Conservation (phyloP, 2,329 filamentous ascomycete species). For the Colletotrichum paranaense region DNA sequence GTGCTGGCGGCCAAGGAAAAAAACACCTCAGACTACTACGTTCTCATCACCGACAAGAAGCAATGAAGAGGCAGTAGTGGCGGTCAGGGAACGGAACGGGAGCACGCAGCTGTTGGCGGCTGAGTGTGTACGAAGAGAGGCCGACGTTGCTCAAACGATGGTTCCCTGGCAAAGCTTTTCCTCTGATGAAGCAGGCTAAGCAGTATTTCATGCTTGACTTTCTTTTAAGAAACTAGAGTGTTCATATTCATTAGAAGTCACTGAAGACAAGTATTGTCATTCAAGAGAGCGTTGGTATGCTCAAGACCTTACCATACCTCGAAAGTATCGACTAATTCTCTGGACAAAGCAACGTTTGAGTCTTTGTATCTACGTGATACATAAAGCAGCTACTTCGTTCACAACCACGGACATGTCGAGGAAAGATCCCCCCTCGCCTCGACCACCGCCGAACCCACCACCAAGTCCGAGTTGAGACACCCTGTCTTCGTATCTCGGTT, state of each 20-base stretch:
- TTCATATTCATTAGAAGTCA: neutral
- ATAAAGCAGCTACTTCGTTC: neutral
- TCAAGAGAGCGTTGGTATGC: neutral
- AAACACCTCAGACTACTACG: neutral
- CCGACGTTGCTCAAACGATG: conserved; percentile 9
- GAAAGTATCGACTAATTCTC: neutral
- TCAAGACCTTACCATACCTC: neutral
- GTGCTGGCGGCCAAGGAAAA: conserved; percentile 8
- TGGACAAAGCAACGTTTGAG: neutral
- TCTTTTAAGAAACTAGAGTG: neutral
- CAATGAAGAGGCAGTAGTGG: conserved; percentile 29
- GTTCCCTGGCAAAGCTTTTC: neutral
- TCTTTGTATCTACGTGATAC: too few relatives aligned
- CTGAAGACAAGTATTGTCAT: neutral
- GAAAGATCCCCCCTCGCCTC: conserved; percentile 50
- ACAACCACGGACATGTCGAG: conserved; percentile 43
- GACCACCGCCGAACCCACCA: conserved; percentile 49
- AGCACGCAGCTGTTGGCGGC: conserved; percentile 18
- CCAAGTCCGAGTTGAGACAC: conserved; percentile 44
- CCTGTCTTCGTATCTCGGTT: neutral
- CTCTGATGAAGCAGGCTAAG: neutral
- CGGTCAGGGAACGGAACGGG: conserved; percentile 29
- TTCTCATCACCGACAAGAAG: conserved; percentile 11
- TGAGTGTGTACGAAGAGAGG: conserved; percentile 6
- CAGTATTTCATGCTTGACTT: too few relatives aligned